phyloP scores from a whole-genome alignment of 768 basidiomycete species.

The Brasilioporus rufonigricans region DNA sequence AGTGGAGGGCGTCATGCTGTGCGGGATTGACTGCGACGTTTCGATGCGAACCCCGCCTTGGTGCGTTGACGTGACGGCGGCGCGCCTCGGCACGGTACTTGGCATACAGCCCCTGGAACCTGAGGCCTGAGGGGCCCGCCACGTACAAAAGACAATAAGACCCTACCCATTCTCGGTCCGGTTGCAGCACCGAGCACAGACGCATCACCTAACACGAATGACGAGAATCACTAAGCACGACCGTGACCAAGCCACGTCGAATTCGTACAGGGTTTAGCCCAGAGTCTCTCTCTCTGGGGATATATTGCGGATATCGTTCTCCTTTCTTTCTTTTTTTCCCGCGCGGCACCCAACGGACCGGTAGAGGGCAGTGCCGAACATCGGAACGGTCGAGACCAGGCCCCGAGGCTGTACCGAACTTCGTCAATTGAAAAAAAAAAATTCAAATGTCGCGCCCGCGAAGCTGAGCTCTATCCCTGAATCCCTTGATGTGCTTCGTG shows the following conservation, averaged over 20 bases:
- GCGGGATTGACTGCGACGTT: background rate
- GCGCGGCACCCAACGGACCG: background rate
- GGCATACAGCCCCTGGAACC: background rate
- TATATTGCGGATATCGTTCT: background rate
- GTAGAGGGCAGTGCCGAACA: too few relatives aligned
- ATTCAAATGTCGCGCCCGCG: background rate
- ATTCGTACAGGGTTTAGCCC: background rate
- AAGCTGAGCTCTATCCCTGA: background rate
- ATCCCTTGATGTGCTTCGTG: background rate
- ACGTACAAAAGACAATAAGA: conserved; percentile 11
- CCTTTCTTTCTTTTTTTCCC: background rate
- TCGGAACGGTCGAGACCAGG: too few relatives aligned
- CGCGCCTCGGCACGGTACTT: background rate
- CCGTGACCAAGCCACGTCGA: background rate
- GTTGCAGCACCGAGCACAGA: background rate
- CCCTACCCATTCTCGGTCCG: background rate
- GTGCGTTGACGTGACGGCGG: background rate
- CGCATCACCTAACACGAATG: background rate
- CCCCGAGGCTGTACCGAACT: background rate
- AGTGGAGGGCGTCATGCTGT: background rate
- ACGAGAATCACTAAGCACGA: background rate
- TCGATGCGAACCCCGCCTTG: background rate
- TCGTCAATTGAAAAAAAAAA: background rate
- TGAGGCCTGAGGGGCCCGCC: background rate
- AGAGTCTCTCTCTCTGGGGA: background rate